Conservation (phyloP, 108 stramenopile species). For the Asterionellopsis glacialis region DNA sequence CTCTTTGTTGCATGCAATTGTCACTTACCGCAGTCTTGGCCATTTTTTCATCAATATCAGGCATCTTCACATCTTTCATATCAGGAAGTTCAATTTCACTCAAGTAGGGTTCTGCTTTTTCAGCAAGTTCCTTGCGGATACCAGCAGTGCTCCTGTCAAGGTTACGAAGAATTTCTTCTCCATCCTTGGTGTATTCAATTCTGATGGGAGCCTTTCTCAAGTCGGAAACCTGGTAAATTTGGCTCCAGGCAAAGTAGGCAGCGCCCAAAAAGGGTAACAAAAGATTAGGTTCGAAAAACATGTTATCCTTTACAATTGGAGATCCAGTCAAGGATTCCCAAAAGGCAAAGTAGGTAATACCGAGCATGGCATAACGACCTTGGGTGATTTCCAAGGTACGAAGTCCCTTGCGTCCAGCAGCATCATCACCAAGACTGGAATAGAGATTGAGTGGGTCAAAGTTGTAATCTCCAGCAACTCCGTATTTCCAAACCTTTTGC, state of each 20-base stretch:
- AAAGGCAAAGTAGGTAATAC: conserved; percentile 63
- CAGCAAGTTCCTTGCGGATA: no score
- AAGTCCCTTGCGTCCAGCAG: conserved; percentile 71
- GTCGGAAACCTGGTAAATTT: conserved; percentile 53
- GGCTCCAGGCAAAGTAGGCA: conserved; percentile 49
- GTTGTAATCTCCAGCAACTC: conserved; percentile 82
- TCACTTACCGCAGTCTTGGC: no score
- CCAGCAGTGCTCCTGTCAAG: no score
- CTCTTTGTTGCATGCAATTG: no score
- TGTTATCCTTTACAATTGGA: conserved; percentile 71
- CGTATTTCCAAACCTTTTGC: conserved; percentile 66
- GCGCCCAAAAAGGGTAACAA: conserved; percentile 52
- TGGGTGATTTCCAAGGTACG: conserved; percentile 72
- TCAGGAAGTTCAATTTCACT: no score
- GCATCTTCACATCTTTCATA: no score
- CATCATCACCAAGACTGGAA: conserved; percentile 51
- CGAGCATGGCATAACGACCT: conserved; percentile 78
- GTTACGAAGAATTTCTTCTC: conserved; percentile 39
- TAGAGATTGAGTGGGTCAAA: conserved; percentile 77
- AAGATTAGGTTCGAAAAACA: conserved; percentile 76
- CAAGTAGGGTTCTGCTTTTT: no score
- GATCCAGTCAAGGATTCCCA: conserved; percentile 73
- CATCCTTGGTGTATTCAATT: conserved; percentile 48
- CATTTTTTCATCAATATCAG: no score
- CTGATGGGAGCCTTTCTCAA: conserved; percentile 43